Percentiles rank a stretch among this genome's conserved stretches.
Conservation (phyloP, 1,139 yeast species). For the Yamadazyma membranifaciens region DNA sequence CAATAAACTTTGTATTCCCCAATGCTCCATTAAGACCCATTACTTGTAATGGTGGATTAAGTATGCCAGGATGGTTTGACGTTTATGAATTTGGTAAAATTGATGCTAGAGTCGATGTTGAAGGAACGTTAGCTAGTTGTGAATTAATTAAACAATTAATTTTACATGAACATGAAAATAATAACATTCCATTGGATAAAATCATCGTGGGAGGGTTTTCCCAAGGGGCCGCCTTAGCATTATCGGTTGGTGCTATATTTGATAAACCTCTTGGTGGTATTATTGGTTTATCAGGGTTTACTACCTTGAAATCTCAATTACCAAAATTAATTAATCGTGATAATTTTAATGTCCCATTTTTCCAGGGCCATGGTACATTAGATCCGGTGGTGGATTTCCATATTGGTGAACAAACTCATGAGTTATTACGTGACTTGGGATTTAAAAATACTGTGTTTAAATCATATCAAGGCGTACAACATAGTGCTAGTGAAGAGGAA, state of each 20-base stretch:
- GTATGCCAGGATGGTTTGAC: constrained; percentile 90
- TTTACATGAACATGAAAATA: constrained; percentile 55
- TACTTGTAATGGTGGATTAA: constrained; percentile 62
- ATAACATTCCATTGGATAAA: constrained; percentile 65
- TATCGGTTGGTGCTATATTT: constrained; percentile 49
- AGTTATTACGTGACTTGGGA: constrained; percentile 49
- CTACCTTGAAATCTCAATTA: constrained; percentile 51
- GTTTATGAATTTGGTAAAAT: constrained; percentile 55
- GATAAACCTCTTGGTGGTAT: constrained; percentile 76
- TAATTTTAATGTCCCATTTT: constrained; percentile 70
- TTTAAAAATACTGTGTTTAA: constrained; percentile 55
- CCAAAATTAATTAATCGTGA: constrained; percentile 22
- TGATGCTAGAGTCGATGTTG: constrained; percentile 53
- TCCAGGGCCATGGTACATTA: constrained; percentile 82
- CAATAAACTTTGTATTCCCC: constrained; percentile 81
- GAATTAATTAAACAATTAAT: constrained; percentile 53
- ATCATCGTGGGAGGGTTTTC: constrained; percentile 91
- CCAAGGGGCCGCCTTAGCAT: constrained; percentile 85
- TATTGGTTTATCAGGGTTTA: constrained; percentile 75
- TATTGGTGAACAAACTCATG: constrained; percentile 48
- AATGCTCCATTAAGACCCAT: constrained; percentile 78
- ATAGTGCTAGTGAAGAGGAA: constrained; percentile 67
- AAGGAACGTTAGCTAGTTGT: constrained; percentile 62
- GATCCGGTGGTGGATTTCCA: constrained; percentile 64
- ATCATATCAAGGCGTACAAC: constrained; percentile 62